Evolutionary conservation across 1,139 yeast species (phyloP).

Genomic region (Kurtzmaniella quercitrusa): DNA sequence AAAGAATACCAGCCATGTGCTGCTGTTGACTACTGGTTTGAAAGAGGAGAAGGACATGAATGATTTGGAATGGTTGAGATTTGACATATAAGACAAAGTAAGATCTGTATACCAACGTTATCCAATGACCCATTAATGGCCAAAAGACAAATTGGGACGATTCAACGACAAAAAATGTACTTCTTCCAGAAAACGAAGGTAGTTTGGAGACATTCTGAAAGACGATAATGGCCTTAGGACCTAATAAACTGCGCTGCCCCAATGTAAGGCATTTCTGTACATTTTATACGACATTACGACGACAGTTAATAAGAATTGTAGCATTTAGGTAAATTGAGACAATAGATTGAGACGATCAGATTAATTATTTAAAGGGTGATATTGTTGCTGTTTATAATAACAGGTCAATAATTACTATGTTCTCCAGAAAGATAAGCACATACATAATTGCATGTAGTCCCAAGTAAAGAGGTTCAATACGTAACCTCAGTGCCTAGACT

Average conservation of each 20-base stretch:
- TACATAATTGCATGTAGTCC: too few relatives aligned
- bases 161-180: not conserved
- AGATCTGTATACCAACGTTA: too few relatives aligned
- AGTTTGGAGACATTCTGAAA: not conserved
- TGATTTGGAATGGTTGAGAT: conserved; percentile 47
- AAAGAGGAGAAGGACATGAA: conserved; percentile 15
- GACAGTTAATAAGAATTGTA: not conserved
- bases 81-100: conserved; percentile 28
- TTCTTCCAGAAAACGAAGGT: too few relatives aligned
- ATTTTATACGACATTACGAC: not conserved
- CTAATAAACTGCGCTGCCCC: not conserved
- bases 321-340: too few relatives aligned
- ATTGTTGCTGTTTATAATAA: too few relatives aligned
- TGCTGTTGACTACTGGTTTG: conserved; percentile 27
- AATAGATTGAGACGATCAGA: too few relatives aligned
- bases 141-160: not conserved
- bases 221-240: not conserved
- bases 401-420: too few relatives aligned
- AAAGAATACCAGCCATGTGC: conserved; percentile 7
- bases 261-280: not conserved
- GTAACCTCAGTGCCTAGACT: too few relatives aligned
- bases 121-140: not conserved
- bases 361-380: too few relatives aligned
- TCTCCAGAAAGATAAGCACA: too few relatives aligned
- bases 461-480: too few relatives aligned